phyloP scores from a whole-genome alignment of 805 yeast genomes.

The Lachancea dasiensis region DNA sequence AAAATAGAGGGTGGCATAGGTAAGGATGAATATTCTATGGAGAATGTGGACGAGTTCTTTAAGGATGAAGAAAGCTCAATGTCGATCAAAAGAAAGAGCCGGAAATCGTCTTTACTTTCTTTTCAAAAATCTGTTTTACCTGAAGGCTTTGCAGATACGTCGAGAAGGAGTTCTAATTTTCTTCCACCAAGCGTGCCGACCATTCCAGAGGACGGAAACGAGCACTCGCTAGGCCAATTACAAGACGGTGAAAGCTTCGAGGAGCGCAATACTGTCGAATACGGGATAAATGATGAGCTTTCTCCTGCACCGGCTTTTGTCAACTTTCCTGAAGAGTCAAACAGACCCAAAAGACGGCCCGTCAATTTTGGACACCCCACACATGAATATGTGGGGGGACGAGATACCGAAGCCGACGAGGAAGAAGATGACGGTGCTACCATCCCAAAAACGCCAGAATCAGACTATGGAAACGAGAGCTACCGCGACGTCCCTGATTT shows the following conservation, averaged over 20 bases:
- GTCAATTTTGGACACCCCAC: too few relatives aligned
- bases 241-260: neutral
- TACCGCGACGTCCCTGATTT: conserved; percentile 59
- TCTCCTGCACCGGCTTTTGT: too few relatives aligned
- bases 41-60: conserved; percentile 64
- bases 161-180: conserved; percentile 5
- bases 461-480: conserved; percentile 19
- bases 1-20: conserved; percentile 41
- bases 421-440: conserved; percentile 4
- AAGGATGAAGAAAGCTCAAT: conserved; percentile 38
- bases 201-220: conserved; percentile 4
- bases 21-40: conserved; percentile 58
- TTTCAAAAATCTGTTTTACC: conserved; percentile 1
- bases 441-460: conserved; percentile 12
- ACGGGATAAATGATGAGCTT: too few relatives aligned
- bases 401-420: conserved; percentile 4
- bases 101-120: conserved; percentile 20
- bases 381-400: neutral
- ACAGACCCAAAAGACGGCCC: too few relatives aligned
- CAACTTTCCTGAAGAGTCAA: too few relatives aligned
- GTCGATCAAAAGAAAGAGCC: conserved; percentile 14
- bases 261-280: neutral
- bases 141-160: neutral
- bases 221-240: conserved; percentile 13
- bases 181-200: conserved; percentile 5